phyloP scores from a whole-genome alignment of 352 stramenopile species.

The Peronospora tabacina region DNA sequence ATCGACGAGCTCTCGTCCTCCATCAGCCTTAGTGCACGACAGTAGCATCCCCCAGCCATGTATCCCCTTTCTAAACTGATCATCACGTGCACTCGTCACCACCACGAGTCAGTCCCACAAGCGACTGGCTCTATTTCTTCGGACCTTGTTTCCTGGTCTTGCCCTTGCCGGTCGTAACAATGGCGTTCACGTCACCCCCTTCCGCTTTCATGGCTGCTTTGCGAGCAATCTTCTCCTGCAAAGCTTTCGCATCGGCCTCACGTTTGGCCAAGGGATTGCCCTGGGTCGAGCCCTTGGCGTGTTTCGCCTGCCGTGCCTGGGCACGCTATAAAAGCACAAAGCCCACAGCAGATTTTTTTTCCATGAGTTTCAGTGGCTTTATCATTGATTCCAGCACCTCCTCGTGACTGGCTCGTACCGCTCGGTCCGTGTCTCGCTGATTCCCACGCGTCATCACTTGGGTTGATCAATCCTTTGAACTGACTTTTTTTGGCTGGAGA shows the following conservation, averaged over 20 bases:
- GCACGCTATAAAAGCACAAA: constrained; percentile 60
- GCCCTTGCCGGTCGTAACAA: constrained; percentile 17
- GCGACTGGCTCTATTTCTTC: constrained; percentile 27
- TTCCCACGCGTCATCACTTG: constrained; percentile 67
- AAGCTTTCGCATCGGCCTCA: constrained; percentile 65
- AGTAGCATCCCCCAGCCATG: too few species aligned
- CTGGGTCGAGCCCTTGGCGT: constrained; percentile 30
- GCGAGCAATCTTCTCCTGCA: constrained; percentile 75
- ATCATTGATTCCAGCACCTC: too few species aligned
- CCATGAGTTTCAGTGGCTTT: background rate
- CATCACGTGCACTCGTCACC: background rate
- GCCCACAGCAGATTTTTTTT: too few species aligned
- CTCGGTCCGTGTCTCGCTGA: constrained; percentile 67
- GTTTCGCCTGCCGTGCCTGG: constrained; percentile 58
- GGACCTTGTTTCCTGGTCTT: constrained; percentile 36
- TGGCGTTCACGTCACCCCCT: constrained; percentile 23
- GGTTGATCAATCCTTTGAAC: background rate
- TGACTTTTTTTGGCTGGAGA: too few species aligned
- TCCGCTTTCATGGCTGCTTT: constrained; percentile 60
- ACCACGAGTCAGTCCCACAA: too few species aligned
- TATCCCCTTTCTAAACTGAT: constrained; percentile 5
- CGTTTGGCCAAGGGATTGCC: constrained; percentile 56
- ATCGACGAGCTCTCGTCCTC: too few species aligned
- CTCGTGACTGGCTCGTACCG: constrained; percentile 29
- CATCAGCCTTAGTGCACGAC: too few species aligned